Conservation (phyloP, 352 stramenopile genomes). For the Hyaloperonospora arabidopsidis region DNA sequence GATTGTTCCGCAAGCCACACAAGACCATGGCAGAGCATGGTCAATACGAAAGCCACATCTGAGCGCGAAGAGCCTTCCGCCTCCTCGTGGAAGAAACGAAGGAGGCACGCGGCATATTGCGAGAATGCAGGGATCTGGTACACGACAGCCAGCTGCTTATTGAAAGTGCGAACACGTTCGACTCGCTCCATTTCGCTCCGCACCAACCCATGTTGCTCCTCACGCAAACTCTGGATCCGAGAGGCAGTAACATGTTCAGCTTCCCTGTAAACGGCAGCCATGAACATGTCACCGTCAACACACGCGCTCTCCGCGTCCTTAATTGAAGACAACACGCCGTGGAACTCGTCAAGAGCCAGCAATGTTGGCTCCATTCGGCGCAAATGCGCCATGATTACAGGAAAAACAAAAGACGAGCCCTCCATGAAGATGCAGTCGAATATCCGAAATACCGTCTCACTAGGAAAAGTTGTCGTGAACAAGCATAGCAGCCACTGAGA, state of each 20-base stretch:
- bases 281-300: conserved; percentile 59
- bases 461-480: conserved; percentile 86
- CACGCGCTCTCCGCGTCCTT: conserved; percentile 59
- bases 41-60: conserved; percentile 72
- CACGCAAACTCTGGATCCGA: conserved; percentile 39
- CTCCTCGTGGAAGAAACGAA: conserved; percentile 73
- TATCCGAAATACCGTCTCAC: conserved; percentile 81
- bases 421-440: conserved; percentile 86
- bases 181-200: conserved; percentile 63
- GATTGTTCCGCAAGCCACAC: conserved; percentile 77
- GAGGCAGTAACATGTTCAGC: conserved; percentile 28
- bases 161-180: conserved; percentile 51
- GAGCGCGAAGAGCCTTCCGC: conserved; percentile 60
- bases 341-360: conserved; percentile 52
- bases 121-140: conserved; percentile 79
- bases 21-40: conserved; percentile 71
- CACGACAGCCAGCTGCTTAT: conserved; percentile 56
- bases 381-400: conserved; percentile 75
- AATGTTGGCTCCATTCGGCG: conserved; percentile 47
- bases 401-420: conserved; percentile 72
- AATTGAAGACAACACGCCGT: conserved; percentile 61
- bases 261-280: conserved; percentile 40
- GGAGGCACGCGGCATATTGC: conserved; percentile 46
- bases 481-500: conserved; percentile 88
- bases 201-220: conserved; percentile 50